A percentile compares a stretch with the other conserved stretches of the same genome.
Conservation (phyloP, 352 stramenopile species). For the Blastocystis sp. region DNA sequence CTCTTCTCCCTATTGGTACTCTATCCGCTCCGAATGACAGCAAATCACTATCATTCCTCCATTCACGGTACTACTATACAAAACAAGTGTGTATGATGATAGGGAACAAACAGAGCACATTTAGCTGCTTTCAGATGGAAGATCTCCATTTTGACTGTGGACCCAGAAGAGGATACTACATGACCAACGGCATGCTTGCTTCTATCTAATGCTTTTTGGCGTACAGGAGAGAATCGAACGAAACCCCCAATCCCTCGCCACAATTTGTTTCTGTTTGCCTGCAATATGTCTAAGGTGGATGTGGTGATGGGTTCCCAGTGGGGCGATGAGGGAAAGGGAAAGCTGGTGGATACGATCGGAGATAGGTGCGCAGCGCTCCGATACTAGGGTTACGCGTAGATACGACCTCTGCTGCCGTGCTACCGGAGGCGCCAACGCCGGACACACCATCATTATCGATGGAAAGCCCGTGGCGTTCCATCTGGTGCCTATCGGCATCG, state of each 20-base stretch:
- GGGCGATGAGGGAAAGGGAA: constrained; percentile 99
- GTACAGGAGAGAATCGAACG: too few relatives aligned
- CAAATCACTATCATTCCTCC: too few relatives aligned
- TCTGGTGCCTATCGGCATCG: constrained; percentile 92
- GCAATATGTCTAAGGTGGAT: constrained; percentile 55
- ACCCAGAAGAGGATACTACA: too few relatives aligned
- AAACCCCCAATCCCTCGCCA: neutral
- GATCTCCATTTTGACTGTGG: too few relatives aligned
- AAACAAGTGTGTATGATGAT: too few relatives aligned
- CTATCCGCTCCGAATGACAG: too few relatives aligned
- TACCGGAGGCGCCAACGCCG: constrained; percentile 89
- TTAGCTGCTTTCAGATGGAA: too few relatives aligned
- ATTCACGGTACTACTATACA: too few relatives aligned
- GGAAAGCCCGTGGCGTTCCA: constrained; percentile 99
- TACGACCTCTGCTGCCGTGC: constrained; percentile 70
- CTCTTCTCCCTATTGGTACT: too few relatives aligned
- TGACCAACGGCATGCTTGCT: too few relatives aligned
- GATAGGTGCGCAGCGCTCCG: constrained; percentile 72
- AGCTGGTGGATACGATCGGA: constrained; percentile 87
- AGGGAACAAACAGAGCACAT: too few relatives aligned
- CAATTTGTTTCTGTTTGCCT: neutral
- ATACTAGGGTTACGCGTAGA: constrained; percentile 20
- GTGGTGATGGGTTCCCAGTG: constrained; percentile 94
- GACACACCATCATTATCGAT: constrained; percentile 96
- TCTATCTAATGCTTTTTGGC: too few relatives aligned